Evolutionary conservation across 139 green algal genomes (phyloP), one percentile per base, ranked within the genome.

Genomic region (Astrephomene gubernaculifera): DNA sequence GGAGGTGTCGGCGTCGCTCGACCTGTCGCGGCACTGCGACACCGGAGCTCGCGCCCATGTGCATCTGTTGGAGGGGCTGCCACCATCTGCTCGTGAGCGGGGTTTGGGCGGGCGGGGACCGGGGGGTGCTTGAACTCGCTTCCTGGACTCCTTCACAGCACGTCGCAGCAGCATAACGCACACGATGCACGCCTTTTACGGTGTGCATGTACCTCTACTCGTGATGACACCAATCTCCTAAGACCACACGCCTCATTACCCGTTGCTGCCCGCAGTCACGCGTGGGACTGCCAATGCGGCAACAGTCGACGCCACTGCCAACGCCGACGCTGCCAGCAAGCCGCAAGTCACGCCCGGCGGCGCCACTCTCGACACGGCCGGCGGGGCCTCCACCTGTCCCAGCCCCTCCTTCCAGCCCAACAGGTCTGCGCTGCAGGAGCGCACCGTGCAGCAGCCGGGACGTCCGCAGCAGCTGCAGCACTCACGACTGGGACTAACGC

Each of bases 401-500:
- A 82, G 74, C 53, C 74, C 74, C 27, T 82, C 74, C 54, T 82
- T 82, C 54, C 35, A 78, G 72, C 45, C n/a, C 44, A 35, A 54
- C 44, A 64, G 22, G 44, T 68, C 72, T 29, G 72, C 31, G 44
- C 33, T 57, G 6, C 73, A 81, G 73, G 73, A 81, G 52, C 73
- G 73, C 2, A 81, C 73, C 2, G 73, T 81, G 53, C 52, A 81
- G 70, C 70, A 78, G 70, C 25, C 31, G 24, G 70, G 41, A 6
- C 27, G 19, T 2, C 19, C 44, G 4, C 1, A 24, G 21, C 41
- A n/a, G 10, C 8, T 57, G 68, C 17, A 75, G 19, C 57, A 22
- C 19, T 65, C 57, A 9, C 57, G 57, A 6, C 57, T 65, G 19
- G 57, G 57, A 6, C 19, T n/a, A 9, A 22, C 6, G 12, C 12